Percentiles rank a stretch among this genome's conserved stretches.
phyloP scores from a whole-genome alignment of 208 protist species.

The Trypanosoma rangeli region DNA sequence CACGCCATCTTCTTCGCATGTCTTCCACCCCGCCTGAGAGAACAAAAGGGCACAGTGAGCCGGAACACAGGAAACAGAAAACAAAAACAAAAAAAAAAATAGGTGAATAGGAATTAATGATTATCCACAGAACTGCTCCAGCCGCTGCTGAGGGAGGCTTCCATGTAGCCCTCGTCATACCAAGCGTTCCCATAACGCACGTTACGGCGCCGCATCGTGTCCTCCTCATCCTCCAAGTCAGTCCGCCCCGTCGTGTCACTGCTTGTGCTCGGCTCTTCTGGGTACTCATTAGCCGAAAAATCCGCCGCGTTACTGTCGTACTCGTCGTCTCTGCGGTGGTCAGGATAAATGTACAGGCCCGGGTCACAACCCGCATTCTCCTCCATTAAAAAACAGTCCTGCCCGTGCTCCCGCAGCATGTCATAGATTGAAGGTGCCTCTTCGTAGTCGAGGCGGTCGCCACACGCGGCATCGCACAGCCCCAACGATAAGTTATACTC shows the following conservation, averaged over 20 bases:
- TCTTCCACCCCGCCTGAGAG: neutral
- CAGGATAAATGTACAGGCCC: conserved; percentile 80
- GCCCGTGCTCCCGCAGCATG: conserved; percentile 30
- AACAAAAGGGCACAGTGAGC: conserved; percentile 7
- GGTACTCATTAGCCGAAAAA: conserved; percentile 86
- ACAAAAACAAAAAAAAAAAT: conserved; percentile 10
- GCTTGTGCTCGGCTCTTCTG: conserved; percentile 45
- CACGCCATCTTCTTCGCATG: neutral
- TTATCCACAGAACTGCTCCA: conserved; percentile 38
- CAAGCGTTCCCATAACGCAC: conserved; percentile 22
- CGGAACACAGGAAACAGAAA: neutral
- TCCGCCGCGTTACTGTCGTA: conserved; percentile 92
- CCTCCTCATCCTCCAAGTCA: conserved; percentile 7
- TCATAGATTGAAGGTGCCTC: conserved; percentile 9
- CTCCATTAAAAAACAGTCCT: conserved; percentile 33
- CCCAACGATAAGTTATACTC: conserved; percentile 22
- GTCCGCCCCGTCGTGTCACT: conserved; percentile 12
- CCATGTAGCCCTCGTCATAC: conserved; percentile 51
- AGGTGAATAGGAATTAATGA: neutral
- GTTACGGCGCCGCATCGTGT: neutral
- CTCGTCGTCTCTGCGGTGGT: conserved; percentile 88
- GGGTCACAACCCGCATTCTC: conserved; percentile 25
- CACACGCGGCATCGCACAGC: neutral
- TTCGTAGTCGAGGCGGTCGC: neutral
- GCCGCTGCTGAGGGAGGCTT: conserved; percentile 42